Evolutionary conservation across 306 rosid genomes (phyloP).

Genomic region (Notholithocarpus densiflorus): DNA sequence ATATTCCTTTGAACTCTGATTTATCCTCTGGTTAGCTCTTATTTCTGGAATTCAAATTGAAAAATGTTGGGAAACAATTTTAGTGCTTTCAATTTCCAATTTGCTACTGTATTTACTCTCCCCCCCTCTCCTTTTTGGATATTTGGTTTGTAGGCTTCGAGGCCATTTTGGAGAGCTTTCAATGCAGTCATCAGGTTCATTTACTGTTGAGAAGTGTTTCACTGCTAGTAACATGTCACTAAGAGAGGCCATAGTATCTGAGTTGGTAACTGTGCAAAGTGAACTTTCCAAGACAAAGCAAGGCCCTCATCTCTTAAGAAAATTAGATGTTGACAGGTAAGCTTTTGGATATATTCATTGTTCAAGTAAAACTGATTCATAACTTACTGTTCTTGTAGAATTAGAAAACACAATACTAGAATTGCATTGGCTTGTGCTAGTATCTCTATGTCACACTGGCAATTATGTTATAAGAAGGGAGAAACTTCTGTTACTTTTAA

Average conservation of each 20-base stretch:
- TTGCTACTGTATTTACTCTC: slow-evolving; percentile 1
- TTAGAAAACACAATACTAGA: background rate
- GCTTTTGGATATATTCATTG: slow-evolving; percentile 23
- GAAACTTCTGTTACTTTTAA: background rate
- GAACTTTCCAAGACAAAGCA: slow-evolving; percentile 86
- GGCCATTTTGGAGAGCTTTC: slow-evolving; percentile 82
- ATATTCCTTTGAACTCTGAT: background rate
- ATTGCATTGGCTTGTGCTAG: background rate
- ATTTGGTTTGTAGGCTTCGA: slow-evolving; percentile 56
- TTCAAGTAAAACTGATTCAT: background rate
- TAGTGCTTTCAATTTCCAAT: slow-evolving; percentile 6
- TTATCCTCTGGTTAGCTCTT: background rate
- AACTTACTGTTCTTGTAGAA: background rate
- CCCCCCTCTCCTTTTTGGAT: slow-evolving; percentile 2
- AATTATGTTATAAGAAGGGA: background rate
- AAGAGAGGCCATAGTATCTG: slow-evolving; percentile 79
- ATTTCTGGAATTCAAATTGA: slow-evolving; percentile 11
- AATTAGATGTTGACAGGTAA: slow-evolving; percentile 82
- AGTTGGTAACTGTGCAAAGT: slow-evolving; percentile 53
- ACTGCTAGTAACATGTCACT: slow-evolving; percentile 58
- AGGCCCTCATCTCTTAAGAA: slow-evolving; percentile 78
- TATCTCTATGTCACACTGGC: background rate
- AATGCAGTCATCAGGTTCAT: slow-evolving; percentile 63
- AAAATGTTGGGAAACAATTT: slow-evolving; percentile 6
- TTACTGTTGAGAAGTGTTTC: slow-evolving; percentile 80